Evolutionary conservation across 2,329 filamentous ascomycete genomes (phyloP), one percentile per base, ranked within the genome.

Genomic region (Epichloe typhina): DNA sequence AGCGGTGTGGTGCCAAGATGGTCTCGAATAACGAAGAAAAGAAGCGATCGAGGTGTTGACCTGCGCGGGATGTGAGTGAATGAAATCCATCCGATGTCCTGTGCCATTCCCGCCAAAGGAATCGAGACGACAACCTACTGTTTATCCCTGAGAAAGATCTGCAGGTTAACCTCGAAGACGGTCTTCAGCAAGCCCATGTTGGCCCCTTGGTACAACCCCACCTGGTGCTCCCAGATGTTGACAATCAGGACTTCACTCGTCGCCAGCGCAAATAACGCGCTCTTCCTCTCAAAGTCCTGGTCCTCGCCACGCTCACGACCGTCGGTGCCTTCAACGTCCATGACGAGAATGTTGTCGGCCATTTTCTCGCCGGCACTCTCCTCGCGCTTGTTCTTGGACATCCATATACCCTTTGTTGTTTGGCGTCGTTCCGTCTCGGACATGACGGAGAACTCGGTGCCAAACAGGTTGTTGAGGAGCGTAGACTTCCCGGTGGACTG

Each of bases 151-250:
- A 97, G 75, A 69, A 98, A 98, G 31, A 98, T 75, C 69, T 97
- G 91, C 64, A 98, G 68, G 65, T 98, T 98, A 67, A 98, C 93
- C 72, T 98, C 93, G 61, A 98, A 98, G 4, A 98, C 93, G 0
- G 94, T 98, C 77, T 98, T 98, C 62, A 98, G 74, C 61, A 98
- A 71, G 8, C 93, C 93, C 93, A 98, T 98, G 68, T 98, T 98
- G 60, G 93, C 93, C 52, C 93, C 93, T 71, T 98, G 91, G 66
- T 98, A 98, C 66, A 98, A 69, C 46, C 93, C 93, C 55, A 98
- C 93, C 69, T 98, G 93, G 68, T 96, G 91, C 70, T 98, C 93
- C 93, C 93, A 98, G 58, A 98, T 95, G 66, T 98, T 98, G 68
- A 98, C 86, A 64, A 98, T 94, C 59, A 98, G 76, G 49, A 98